phyloP scores from a whole-genome alignment of 78 protist species.

The Emiliania huxleyi region DNA sequence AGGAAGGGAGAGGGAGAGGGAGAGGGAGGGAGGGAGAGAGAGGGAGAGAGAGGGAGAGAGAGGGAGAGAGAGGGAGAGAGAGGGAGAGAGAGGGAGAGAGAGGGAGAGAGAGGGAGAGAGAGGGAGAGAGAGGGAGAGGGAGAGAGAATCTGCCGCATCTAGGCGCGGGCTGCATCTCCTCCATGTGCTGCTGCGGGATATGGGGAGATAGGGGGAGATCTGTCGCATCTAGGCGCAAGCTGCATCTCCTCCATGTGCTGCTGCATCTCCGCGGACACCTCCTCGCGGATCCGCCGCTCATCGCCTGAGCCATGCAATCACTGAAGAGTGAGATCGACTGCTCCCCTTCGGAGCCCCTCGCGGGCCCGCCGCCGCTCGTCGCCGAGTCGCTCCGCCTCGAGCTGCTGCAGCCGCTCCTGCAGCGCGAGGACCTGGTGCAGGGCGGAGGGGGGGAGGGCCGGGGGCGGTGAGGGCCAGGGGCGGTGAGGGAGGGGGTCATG shows the following conservation, averaged over 20 bases:
- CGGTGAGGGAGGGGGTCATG: no score
- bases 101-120: no score
- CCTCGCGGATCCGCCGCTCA: neutral
- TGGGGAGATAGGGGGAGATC: no score
- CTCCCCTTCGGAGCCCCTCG: no score
- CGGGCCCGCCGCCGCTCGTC: no score
- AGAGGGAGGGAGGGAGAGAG: no score
- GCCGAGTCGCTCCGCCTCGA: neutral
- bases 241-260: neutral
- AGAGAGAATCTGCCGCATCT: neutral
- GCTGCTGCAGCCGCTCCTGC: neutral
- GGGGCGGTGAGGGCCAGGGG: neutral
- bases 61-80: no score
- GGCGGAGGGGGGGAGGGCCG: neutral
- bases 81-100: no score
- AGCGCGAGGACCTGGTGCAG: neutral
- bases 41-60: no score
- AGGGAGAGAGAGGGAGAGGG: no score
- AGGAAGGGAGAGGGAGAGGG: no score
- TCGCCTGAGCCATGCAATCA: neutral
- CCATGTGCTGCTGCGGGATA: neutral
- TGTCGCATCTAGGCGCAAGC: neutral
- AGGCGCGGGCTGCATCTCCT: neutral
- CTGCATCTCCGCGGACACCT: neutral
- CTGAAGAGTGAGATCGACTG: no score